These are phyloP conservation scores for Candida dendrica DNA, from an alignment of 805 yeast genomes.

Conservation along the genomic window DNA sequence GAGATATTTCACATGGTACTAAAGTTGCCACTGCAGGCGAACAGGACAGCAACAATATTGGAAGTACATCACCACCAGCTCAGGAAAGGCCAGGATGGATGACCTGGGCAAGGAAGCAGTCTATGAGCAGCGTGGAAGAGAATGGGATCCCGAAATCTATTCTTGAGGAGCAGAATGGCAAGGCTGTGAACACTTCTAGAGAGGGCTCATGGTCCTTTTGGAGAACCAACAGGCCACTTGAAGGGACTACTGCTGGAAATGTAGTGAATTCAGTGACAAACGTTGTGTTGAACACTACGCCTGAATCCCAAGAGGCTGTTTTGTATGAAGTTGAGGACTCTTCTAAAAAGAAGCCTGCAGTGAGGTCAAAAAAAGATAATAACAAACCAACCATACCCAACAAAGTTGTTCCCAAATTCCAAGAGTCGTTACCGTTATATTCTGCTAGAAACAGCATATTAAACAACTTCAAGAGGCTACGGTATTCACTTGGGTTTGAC, in stretches of 20 bases:
- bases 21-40: not conserved
- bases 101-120: not conserved
- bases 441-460: slow-evolving; percentile 10
- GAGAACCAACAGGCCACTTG: slow-evolving; percentile 5
- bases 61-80: not conserved
- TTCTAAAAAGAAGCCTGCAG: not conserved
- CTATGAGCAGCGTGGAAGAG: not conserved
- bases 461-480: slow-evolving; percentile 16
- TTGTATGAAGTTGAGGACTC: slow-evolving; percentile 14
- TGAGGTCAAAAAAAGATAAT: slow-evolving; percentile 1
- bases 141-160: not conserved
- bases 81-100: not conserved
- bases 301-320: slow-evolving; percentile 15
- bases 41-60: not conserved
- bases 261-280: slow-evolving; percentile 5
- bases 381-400: slow-evolving; percentile 7
- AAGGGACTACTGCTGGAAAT: slow-evolving; percentile 1
- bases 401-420: slow-evolving; percentile 20
- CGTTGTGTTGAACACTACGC: slow-evolving; percentile 9
- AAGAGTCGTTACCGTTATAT: slow-evolving; percentile 16
- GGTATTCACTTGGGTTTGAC: slow-evolving; percentile 18
- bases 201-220: slow-evolving; percentile 21
- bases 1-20: not conserved
- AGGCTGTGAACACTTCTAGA: not conserved
- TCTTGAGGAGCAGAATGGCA: slow-evolving; percentile 1